Evolutionary conservation across 305 asterid genomes (phyloP).

Genomic region (Plantago coronopus): DNA sequence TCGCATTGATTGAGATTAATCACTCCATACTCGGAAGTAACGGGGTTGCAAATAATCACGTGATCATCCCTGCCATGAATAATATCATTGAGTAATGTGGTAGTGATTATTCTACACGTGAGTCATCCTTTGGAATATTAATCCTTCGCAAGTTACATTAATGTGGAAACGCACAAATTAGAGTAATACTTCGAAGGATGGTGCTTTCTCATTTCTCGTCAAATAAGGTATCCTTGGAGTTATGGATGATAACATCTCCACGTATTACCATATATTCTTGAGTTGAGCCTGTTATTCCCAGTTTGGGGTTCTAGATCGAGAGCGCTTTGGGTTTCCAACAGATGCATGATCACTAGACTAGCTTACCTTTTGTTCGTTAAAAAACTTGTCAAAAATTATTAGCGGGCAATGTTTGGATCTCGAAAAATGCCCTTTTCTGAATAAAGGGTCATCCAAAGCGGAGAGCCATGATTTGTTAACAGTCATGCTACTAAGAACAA

Average conservation of each 20-base stretch:
- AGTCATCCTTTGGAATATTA: no score
- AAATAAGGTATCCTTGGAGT: background rate
- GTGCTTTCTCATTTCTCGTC: background rate
- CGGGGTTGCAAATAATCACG: background rate
- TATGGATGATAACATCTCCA: background rate
- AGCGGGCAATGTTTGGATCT: background rate
- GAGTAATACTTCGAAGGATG: background rate
- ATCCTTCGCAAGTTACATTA: no score
- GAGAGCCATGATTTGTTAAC: conserved; percentile 2
- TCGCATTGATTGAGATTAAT: background rate
- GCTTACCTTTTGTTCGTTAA: no score
- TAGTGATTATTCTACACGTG: no score
- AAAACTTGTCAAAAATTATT: background rate
- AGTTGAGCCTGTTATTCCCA: background rate
- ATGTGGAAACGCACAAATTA: background rate
- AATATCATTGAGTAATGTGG: no score
- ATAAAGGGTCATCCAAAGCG: background rate
- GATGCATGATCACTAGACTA: conserved; percentile 1
- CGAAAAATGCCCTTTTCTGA: background rate
- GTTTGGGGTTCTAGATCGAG: background rate
- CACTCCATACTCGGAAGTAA: background rate
- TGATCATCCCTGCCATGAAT: background rate
- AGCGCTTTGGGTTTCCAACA: background rate
- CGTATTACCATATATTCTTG: background rate
- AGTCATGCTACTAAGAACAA: background rate